Evolutionary conservation across 2,329 filamentous ascomycete genomes (phyloP), one percentile per base, ranked within the genome.

Genomic region (Rutstroemia sydowiana): DNA sequence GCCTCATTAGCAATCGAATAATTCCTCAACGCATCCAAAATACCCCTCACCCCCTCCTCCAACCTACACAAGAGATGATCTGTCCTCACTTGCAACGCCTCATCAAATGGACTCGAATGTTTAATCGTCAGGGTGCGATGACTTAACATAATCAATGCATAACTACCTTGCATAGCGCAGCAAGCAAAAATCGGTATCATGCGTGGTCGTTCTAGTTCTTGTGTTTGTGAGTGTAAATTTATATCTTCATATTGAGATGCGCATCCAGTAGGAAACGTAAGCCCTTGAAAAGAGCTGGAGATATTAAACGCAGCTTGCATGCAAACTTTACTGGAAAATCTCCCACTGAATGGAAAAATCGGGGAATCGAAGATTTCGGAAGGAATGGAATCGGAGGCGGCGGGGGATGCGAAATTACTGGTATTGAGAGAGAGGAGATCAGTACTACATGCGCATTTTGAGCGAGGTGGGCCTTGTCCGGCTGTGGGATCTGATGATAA

Each of bases 241-340:
- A n/a, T n/a, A n/a, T n/a, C n/a, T n/a, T n/a, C 20, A 14, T 41
- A 51, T 18, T 47, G 5, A 55, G 54, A 23, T 56, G 52, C 20
- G n/a, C n/a, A n/a, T n/a, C n/a, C n/a, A n/a, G n/a, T n/a, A n/a
- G 75, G 74, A 49, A 72, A 75, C 1, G 75, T 73, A 31, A 77
- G 59, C 10, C 66, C 63, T 55, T 72, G 68, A 47, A 76, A 76
- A 11, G 70, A 69, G 46, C 66, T 61, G 1, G 74, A 70, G 50
- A 77, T 76, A 54, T 69, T 72, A 40, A 77, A 66, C 2, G 74
- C 73, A 7, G 74, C 71, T 43, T 71, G 72, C 30, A 77, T 65
- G 58, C 74, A 76, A 53, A 76, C 69, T 57, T 73, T 73, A 20
- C 74, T 70, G 13, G 74, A 76, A 39, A 71, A 66, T 51, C 74